phyloP scores from a whole-genome alignment of 139 green algal genomes.

The Dunaliella primolecta region DNA sequence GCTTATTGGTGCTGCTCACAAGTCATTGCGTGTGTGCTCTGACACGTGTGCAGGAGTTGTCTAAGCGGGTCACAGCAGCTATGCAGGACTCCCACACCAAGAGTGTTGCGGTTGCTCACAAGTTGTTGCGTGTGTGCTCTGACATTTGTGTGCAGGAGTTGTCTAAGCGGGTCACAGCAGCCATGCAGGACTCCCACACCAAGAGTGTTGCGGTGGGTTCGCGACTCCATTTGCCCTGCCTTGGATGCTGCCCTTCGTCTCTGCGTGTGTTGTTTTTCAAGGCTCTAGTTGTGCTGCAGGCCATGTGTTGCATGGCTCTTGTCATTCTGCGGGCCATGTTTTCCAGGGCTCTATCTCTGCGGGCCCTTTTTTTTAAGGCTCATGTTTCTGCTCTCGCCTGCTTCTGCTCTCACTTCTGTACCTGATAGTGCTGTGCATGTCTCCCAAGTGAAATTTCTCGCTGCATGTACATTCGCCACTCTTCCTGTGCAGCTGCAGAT shows the following conservation, averaged over 20 bases:
- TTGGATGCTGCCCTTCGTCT: not conserved
- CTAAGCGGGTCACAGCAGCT: conserved; percentile 63
- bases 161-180: conserved; percentile 61
- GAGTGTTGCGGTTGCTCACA: conserved; percentile 58
- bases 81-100: conserved; percentile 90
- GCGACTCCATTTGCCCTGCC: no score
- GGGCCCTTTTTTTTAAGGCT: not conserved
- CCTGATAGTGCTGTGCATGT: no score
- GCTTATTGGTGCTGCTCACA: no score
- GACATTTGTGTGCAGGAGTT: conserved; percentile 60
- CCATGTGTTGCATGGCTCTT: not conserved
- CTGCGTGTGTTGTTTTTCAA: not conserved
- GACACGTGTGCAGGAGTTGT: conserved; percentile 60
- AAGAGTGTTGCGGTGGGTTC: conserved; percentile 72
- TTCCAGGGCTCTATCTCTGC: not conserved
- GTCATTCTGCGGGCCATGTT: not conserved
- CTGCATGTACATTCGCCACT: no score
- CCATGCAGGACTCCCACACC: conserved; percentile 85
- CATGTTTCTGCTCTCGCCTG: no score
- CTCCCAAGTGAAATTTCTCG: no score
- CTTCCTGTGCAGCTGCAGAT: no score
- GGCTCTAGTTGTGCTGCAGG: not conserved
- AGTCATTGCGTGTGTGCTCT: no score
- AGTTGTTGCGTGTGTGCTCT: no score
- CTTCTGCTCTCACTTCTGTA: no score